Evolutionary conservation across 495 filamentous ascomycete species (phyloP), one percentile per base, ranked within the genome.

Genomic region (Daldinia loculata): DNA sequence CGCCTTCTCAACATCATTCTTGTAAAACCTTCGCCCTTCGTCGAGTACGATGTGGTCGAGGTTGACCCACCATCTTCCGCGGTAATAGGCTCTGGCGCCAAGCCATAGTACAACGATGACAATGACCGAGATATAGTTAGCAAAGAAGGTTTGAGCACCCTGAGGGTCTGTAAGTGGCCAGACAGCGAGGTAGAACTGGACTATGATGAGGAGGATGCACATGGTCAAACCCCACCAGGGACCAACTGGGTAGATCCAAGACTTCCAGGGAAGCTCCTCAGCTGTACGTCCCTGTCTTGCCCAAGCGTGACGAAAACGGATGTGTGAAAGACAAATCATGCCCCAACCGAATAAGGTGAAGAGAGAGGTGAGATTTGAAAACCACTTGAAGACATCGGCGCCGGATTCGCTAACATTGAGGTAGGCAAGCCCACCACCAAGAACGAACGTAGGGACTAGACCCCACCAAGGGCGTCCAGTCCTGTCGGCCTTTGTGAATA

Each of bases 281-380:
- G 76, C 7, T 5, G 79, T 81, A 57, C 80, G 87, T 24, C 87
- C 87, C 24, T 87, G 79, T 34, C 76, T n/a, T 63, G 74, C 80
- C 78, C 80, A 70, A 26, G 81, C 89, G 12, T 66, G 67, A 15
- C 89, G 87, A 84, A 90, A 91, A 26, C 89, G 85, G 15, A 73
- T 61, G 76, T 93, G 91, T 3, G 91, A 87, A 15, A 92, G 74
- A 77, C 87, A 90, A 75, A 94, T 92, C 66, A 86, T 89, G 38
- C 88, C 90, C 89, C 89, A 94, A 51, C 89, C 88, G 79, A 93
- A 93, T 63, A 94, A 84, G 64, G 87, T 82, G 45, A 87, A 85
- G 2, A 93, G 84, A 68, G 89, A 91, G 4, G 90, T 91, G 11
- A 94, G 79, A 29, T 89, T 86, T 14, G 90, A 85, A 29, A 94